These are phyloP conservation scores for Halenospora varia DNA, from an alignment of 495 filamentous ascomycete genomes.

Conservation along the genomic window DNA sequence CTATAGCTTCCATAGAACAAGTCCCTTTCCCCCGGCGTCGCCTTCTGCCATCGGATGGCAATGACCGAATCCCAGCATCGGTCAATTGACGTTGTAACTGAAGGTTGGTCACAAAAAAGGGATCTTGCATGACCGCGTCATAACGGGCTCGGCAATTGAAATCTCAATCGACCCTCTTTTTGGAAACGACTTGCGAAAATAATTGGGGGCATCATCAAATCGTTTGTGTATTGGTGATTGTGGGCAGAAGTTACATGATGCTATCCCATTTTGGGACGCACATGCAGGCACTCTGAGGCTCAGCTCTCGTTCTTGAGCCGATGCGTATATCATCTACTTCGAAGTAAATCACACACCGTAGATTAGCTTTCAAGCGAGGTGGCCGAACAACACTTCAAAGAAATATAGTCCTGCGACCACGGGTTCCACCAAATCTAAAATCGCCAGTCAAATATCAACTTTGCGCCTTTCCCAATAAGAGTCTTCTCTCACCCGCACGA, in stretches of 20 bases:
- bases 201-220: neutral
- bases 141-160: neutral
- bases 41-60: neutral
- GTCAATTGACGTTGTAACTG: neutral
- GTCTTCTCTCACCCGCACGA: too few species aligned
- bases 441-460: too few species aligned
- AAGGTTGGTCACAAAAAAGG: neutral
- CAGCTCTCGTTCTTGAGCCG: too few species aligned
- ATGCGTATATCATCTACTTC: too few species aligned
- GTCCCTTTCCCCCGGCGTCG: neutral
- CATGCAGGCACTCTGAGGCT: too few species aligned
- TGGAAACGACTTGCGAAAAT: neutral
- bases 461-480: too few species aligned
- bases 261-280: neutral
- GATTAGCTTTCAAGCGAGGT: too few species aligned
- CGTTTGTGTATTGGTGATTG: neutral
- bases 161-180: neutral
- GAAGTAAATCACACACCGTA: too few species aligned
- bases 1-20: neutral
- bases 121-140: neutral
- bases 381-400: too few species aligned
- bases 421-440: too few species aligned
- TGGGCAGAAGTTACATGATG: neutral
- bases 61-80: neutral
- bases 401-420: too few species aligned